A percentile compares a stretch with the other conserved stretches of the same genome.
Conservation (phyloP, 2,329 filamentous ascomycete genomes). For the Colletotrichum viniferum region DNA sequence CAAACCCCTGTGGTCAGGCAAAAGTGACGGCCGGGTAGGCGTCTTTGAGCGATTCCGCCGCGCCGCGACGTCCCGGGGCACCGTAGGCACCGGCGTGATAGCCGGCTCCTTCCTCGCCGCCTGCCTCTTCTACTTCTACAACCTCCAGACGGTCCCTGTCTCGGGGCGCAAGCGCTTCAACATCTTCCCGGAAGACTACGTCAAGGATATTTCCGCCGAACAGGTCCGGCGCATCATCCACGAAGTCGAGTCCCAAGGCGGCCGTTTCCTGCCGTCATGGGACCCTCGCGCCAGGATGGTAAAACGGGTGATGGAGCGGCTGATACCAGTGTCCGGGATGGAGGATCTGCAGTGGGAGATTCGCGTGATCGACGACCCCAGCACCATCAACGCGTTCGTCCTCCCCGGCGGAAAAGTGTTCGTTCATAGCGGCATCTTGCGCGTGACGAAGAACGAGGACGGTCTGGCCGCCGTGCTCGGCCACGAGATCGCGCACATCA, state of each 20-base stretch:
- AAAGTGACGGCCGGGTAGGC: slow-evolving; percentile 28
- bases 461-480: slow-evolving; percentile 77
- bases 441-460: slow-evolving; percentile 69
- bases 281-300: slow-evolving; percentile 64
- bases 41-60: slow-evolving; percentile 2
- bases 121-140: slow-evolving; percentile 66
- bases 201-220: slow-evolving; percentile 56
- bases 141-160: slow-evolving; percentile 75
- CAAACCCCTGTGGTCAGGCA: slow-evolving; percentile 34
- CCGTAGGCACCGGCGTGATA: slow-evolving; percentile 40
- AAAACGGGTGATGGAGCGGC: slow-evolving; percentile 64
- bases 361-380: slow-evolving; percentile 71
- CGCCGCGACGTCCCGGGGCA: slow-evolving; percentile 33
- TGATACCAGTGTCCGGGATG: slow-evolving; percentile 72
- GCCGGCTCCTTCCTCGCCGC: slow-evolving; percentile 47
- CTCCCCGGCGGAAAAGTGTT: slow-evolving; percentile 82
- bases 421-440: slow-evolving; percentile 75
- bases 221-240: slow-evolving; percentile 63
- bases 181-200: slow-evolving; percentile 59
- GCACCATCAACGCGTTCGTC: slow-evolving; percentile 75
- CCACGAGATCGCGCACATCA: slow-evolving; percentile 81
- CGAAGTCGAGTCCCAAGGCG: slow-evolving; percentile 55
- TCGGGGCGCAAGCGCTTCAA: slow-evolving; percentile 78
- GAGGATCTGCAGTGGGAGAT: slow-evolving; percentile 70
- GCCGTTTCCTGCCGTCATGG: slow-evolving; percentile 60